Evolutionary conservation across 2,329 filamentous ascomycete genomes (phyloP).

Genomic region (Rutstroemia sp.): DNA sequence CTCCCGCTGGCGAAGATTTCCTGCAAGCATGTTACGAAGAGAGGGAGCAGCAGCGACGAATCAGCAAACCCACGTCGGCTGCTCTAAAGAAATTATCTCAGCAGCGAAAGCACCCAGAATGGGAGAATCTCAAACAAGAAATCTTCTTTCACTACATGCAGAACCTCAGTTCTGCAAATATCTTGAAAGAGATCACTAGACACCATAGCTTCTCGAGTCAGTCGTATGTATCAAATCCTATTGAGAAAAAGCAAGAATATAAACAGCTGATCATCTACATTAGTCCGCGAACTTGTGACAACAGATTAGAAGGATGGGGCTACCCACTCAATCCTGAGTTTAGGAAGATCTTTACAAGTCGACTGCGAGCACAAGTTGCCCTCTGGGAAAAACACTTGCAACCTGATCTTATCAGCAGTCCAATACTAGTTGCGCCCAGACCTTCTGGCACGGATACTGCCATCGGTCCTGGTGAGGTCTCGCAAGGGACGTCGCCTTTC

Average conservation of each 20-base stretch:
- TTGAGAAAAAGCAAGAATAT: neutral
- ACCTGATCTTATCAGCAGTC: neutral
- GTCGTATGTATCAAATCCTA: neutral
- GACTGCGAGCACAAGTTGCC: neutral
- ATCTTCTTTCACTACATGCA: slow-evolving; percentile 1
- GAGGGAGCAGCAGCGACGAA: neutral
- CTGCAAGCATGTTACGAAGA: slow-evolving; percentile 1
- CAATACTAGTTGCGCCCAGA: neutral
- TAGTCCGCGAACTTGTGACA: slow-evolving; percentile 1
- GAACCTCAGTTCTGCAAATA: neutral
- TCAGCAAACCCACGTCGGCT: neutral
- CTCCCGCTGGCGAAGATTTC: neutral
- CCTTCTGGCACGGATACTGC: neutral
- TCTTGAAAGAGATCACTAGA: neutral
- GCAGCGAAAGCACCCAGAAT: neutral
- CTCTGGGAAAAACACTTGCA: neutral
- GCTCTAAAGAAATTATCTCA: neutral
- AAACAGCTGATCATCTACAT: neutral
- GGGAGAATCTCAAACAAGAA: neutral
- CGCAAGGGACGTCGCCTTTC: neutral
- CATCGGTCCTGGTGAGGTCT: neutral
- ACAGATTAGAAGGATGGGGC: slow-evolving; percentile 4
- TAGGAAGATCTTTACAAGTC: neutral
- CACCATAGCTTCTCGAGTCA: neutral
- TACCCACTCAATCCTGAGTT: slow-evolving; percentile 3